These are phyloP conservation scores for Eutypa lata DNA, from an alignment of 2,329 filamentous ascomycete genomes.

Conservation along the genomic window DNA sequence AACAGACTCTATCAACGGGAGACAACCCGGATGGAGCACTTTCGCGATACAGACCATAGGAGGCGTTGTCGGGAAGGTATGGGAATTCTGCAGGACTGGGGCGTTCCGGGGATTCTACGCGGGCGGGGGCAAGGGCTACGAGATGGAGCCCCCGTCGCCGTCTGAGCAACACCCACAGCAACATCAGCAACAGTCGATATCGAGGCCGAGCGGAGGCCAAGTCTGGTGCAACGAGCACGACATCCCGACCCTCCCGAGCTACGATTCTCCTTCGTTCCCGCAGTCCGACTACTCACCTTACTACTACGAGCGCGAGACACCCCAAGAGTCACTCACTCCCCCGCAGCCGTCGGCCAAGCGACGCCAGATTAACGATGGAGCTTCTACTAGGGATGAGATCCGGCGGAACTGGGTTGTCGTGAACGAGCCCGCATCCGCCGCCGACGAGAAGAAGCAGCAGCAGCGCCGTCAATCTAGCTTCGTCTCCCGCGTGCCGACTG, in stretches of 20 bases:
- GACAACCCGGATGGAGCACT: constrained; percentile 49
- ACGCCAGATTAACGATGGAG: constrained; percentile 48
- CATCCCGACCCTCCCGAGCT: constrained; percentile 20
- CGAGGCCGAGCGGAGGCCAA: constrained; percentile 14
- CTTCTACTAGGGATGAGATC: constrained; percentile 48
- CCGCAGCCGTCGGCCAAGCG: constrained; percentile 50
- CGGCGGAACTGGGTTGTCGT: constrained; percentile 72
- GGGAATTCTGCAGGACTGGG: constrained; percentile 74
- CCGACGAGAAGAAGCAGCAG: not conserved
- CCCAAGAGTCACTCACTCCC: constrained; percentile 29
- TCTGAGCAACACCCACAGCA: not conserved
- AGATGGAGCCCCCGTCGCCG: constrained; percentile 37
- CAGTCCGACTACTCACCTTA: constrained; percentile 31
- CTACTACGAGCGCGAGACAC: constrained; percentile 28
- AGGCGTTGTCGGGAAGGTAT: constrained; percentile 71
- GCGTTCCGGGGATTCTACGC: constrained; percentile 84
- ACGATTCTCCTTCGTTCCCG: constrained; percentile 24
- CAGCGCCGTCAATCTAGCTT: constrained; percentile 16
- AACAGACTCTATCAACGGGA: constrained; percentile 4
- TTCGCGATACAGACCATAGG: constrained; percentile 62
- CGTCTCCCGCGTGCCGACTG: constrained; percentile 21
- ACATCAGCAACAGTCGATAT: too few relatives aligned
- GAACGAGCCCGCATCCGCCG: constrained; percentile 32
- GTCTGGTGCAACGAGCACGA: constrained; percentile 27
- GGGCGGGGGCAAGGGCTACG: constrained; percentile 73